Evolutionary conservation across 768 basidiomycete species (phyloP), one percentile per base, ranked within the genome.

Genomic region (Solioccasus polychromus): DNA sequence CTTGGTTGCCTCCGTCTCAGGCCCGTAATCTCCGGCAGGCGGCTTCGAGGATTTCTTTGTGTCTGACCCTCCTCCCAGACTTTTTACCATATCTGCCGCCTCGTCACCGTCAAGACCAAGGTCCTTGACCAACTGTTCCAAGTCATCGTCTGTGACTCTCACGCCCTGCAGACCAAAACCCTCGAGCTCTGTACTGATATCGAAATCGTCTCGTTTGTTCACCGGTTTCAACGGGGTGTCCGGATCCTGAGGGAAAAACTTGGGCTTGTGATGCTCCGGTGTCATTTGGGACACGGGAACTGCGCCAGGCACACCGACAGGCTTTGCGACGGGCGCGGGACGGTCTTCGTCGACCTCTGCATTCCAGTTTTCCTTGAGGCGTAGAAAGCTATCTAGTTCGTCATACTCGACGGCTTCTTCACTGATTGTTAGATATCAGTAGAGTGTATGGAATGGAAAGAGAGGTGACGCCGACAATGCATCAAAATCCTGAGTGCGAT

Each of bases 371-470:
- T 92, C 90, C 7, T 85, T 83, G 18, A 83, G 73, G 12, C 85
- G 79, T 25, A 92, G 70, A 68, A 88, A 92, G 1, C 56, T 67
- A 24, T 82, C 79, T 19, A 92, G 79, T 51, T 88, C 85, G 48
- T 71, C 78, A 57, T 76, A 80, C 66, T 92, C 90, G 25, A 91
- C 90, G 8, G 91, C 88, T 55, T 88, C 86, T 70, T 92, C 91
- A 52, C 88, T 91, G 51, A 20, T 35, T 36, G 30, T n/a, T 35
- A 31, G 44, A 54, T 34, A 32, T 43, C 39, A 48, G 52, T 37
- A 28, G 20, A 39, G 24, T 42, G 32, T 43, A 39, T 32, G 12
- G 30, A 14, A 19, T 9, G 42, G 37, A 8, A 32, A 39, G 29
- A 26, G 49, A 29, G 29, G 50, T 17, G 38, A 42, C 45, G 59